phyloP scores from a whole-genome alignment of 768 basidiomycete species.

The Hericium rajendrae region DNA sequence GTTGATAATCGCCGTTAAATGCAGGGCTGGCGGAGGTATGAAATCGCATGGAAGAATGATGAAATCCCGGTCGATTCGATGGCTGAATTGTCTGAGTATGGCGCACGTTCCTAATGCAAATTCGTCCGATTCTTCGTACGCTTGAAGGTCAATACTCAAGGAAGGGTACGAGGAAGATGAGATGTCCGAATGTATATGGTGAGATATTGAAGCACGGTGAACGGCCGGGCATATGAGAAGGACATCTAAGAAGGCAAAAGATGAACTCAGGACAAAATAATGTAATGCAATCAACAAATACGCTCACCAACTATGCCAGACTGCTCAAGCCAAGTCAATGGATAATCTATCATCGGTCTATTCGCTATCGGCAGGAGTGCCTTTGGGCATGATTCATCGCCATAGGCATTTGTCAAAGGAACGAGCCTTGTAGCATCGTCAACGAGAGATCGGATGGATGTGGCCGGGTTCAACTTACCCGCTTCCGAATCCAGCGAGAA shows the following conservation, averaged over 20 bases:
- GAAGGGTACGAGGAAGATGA: slow-evolving; percentile 50
- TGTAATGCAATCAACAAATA: slow-evolving; percentile 3
- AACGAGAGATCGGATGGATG: background rate
- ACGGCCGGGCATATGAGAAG: slow-evolving; percentile 75
- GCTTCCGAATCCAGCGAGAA: slow-evolving; percentile 89
- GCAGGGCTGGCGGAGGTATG: slow-evolving; percentile 64
- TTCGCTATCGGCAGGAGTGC: slow-evolving; percentile 84
- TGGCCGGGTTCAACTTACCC: slow-evolving; percentile 42
- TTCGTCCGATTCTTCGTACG: slow-evolving; percentile 67
- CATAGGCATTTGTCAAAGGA: slow-evolving; percentile 65
- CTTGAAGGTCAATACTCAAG: slow-evolving; percentile 67
- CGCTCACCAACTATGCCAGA: slow-evolving; percentile 70
- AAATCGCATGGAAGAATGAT: slow-evolving; percentile 89
- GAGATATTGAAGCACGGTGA: slow-evolving; percentile 68
- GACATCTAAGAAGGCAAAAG: slow-evolving; percentile 45
- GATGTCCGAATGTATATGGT: slow-evolving; percentile 75
- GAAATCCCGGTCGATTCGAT: slow-evolving; percentile 75
- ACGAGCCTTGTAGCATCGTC: background rate
- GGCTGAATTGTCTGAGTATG: slow-evolving; percentile 68
- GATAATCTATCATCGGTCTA: slow-evolving; percentile 77
- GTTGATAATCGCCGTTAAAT: slow-evolving; percentile 62
- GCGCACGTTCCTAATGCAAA: slow-evolving; percentile 60
- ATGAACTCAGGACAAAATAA: background rate
- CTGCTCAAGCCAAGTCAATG: slow-evolving; percentile 78
- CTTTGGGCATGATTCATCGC: slow-evolving; percentile 78